Base-by-base conservation (phyloP, 352 stramenopile species). In the Phytophthora tentaculata region DNA sequence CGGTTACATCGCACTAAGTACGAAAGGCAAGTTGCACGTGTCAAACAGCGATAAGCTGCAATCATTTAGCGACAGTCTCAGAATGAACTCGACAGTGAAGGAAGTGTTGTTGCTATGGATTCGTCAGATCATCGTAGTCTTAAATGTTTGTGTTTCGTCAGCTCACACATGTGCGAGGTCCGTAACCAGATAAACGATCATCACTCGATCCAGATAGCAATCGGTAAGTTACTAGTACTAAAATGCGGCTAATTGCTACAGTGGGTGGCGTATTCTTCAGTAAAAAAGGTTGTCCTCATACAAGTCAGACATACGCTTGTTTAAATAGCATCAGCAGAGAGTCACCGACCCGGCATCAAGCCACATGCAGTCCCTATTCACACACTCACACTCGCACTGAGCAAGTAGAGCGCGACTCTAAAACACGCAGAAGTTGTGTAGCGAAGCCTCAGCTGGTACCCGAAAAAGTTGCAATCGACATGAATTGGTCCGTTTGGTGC, bases 71-170 rank as follows among this genome's bases (percentile, higher is more conserved):
- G 14, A 52, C 45, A 5, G 45, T 35, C 44, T 50, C 44, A 22
- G 49, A 32, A 37, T 43, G 47, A n/a, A n/a, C n/a, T n/a, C n/a
- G n/a, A 47, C 28, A 5, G 9, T 39, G 10, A 9, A 39, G 32
- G 14, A 14, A 39, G 32, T 3, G 41, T 29, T 58, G n/a, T 49
- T 47, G 44, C 1, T 20, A 50, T 32, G 14, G 20, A 58, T 23
- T 84, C 79, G 79, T 92, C 86, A 85, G 86, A 91, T 94, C 86
- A 94, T 94, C 86, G 86, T 94, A 94, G 86, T 94, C 86, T 92
- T 91, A 82, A n/a, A 77, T 72, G 71, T 73, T 76, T 81, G 62
- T 74, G 67, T 73, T 84, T 93, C 85, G 80, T 81, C 83, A 93
- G 62, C 52, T 77, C 67, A 52, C 81, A 86, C 79, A 13, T 77